A percentile compares a stretch with the other conserved stretches of the same genome.
Conservation (phyloP, 306 rosid genomes). For the Malus fusca region DNA sequence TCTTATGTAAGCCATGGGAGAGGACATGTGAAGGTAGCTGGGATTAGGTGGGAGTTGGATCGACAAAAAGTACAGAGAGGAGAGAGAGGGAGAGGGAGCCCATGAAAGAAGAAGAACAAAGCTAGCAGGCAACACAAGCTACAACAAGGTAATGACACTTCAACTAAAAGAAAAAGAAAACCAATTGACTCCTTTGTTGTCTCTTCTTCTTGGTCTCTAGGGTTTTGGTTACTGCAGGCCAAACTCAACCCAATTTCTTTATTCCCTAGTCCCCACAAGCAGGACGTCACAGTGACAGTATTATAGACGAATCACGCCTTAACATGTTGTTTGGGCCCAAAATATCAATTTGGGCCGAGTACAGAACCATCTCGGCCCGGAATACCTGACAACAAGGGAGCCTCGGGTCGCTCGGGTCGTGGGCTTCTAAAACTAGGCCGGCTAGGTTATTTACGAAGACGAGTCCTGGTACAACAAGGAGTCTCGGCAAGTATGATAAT, state of each 20-base stretch:
- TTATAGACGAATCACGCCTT: too few species aligned
- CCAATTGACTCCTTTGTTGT: constrained; percentile 6
- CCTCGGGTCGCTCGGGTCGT: too few species aligned
- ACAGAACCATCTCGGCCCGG: too few species aligned
- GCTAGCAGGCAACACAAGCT: background rate
- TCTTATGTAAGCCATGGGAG: constrained; percentile 2
- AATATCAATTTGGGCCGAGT: too few species aligned
- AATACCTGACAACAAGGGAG: too few species aligned
- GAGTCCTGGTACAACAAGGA: too few species aligned
- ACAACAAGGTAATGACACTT: background rate
- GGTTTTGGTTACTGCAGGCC: background rate
- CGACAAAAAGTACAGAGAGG: background rate
- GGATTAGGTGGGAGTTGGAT: constrained; percentile 29
- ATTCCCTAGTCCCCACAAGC: background rate
- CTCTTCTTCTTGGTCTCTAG: background rate
- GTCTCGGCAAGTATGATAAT: too few species aligned
- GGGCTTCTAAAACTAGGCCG: too few species aligned
- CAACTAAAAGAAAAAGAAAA: background rate
- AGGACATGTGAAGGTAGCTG: constrained; percentile 13
- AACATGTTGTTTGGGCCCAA: too few species aligned
- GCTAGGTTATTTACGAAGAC: too few species aligned
- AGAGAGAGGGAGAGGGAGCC: background rate
- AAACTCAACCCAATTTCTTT: background rate
- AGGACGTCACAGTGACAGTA: too few species aligned
- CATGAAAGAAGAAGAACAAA: constrained; percentile 19